A percentile compares a stretch with the other conserved stretches of the same genome.
phyloP scores from a whole-genome alignment of 2,329 filamentous ascomycete species.

The Talaromyces sp. region DNA sequence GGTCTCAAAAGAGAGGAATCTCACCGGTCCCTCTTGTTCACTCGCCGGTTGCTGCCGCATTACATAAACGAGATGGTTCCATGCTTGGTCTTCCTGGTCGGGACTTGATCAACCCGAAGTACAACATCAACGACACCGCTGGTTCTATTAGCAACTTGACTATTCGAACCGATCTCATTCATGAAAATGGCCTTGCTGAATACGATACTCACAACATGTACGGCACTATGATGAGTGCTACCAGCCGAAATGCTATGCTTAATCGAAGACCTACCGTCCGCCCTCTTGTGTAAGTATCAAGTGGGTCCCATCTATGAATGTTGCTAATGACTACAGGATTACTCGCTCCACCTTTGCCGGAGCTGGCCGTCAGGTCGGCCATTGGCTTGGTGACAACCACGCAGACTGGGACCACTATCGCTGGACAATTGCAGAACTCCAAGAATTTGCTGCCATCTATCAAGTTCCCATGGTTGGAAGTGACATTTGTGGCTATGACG shows the following conservation, averaged over 20 bases:
- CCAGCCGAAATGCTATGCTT: constrained; percentile 64
- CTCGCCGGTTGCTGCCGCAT: constrained; percentile 8
- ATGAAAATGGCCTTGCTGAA: constrained; percentile 61
- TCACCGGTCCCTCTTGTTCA: constrained; percentile 1
- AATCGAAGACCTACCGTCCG: constrained; percentile 60
- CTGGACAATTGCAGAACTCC: constrained; percentile 56
- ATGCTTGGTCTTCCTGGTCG: constrained; percentile 60
- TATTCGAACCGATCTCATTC: constrained; percentile 64
- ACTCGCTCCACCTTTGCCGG: constrained; percentile 74
- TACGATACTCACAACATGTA: constrained; percentile 78
- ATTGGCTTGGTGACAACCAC: constrained; percentile 62
- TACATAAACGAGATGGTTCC: constrained; percentile 26
- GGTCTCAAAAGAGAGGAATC: constrained; percentile 9
- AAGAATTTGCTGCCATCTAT: constrained; percentile 62
- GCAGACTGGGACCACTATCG: constrained; percentile 59
- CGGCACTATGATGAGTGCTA: constrained; percentile 69
- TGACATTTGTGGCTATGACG: constrained; percentile 75
- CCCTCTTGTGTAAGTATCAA: constrained; percentile 52
- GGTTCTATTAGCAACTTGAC: constrained; percentile 55
- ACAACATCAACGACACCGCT: constrained; percentile 62
- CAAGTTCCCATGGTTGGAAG: constrained; percentile 66
- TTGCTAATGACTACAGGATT: constrained; percentile 41
- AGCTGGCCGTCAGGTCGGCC: constrained; percentile 58
- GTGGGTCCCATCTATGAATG: background rate
- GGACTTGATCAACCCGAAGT: constrained; percentile 62